Conservation (phyloP, 164 flowering plant genomes). For the Tinospora cordifolia region DNA sequence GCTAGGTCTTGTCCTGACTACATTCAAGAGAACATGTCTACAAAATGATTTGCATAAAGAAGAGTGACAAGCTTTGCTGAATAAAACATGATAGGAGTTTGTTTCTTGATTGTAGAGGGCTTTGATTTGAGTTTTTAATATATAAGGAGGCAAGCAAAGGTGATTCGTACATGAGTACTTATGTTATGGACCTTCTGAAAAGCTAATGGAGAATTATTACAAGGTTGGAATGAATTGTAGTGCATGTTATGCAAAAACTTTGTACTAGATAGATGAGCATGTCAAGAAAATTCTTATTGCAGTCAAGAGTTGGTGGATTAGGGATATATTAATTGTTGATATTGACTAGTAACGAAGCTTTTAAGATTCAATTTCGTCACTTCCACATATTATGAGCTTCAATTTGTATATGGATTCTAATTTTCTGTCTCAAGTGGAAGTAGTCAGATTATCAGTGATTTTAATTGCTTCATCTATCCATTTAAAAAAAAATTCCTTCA, state of each 20-base stretch:
- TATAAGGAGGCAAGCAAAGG: not conserved
- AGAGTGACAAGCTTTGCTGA: not conserved
- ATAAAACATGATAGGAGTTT: not conserved
- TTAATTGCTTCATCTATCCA: too few relatives aligned
- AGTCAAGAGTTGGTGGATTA: not conserved
- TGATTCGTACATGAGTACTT: not conserved
- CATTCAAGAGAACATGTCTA: too few relatives aligned
- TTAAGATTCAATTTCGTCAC: not conserved
- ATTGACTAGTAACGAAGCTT: too few relatives aligned
- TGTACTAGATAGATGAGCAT: not conserved
- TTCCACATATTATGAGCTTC: not conserved
- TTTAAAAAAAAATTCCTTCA: too few relatives aligned
- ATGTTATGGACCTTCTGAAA: not conserved
- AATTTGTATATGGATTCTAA: not conserved
- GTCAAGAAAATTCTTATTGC: not conserved
- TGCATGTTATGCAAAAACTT: not conserved
- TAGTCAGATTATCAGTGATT: not conserved
- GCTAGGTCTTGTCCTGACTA: too few relatives aligned
- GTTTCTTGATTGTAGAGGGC: not conserved
- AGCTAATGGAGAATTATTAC: not conserved
- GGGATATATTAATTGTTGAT: not conserved
- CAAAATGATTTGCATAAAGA: not conserved
- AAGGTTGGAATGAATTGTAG: not conserved
- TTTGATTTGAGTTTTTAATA: not conserved
- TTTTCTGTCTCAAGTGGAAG: not conserved